Conservation (phyloP, 352 stramenopile species). For the Phytophthora chlamydospora region DNA sequence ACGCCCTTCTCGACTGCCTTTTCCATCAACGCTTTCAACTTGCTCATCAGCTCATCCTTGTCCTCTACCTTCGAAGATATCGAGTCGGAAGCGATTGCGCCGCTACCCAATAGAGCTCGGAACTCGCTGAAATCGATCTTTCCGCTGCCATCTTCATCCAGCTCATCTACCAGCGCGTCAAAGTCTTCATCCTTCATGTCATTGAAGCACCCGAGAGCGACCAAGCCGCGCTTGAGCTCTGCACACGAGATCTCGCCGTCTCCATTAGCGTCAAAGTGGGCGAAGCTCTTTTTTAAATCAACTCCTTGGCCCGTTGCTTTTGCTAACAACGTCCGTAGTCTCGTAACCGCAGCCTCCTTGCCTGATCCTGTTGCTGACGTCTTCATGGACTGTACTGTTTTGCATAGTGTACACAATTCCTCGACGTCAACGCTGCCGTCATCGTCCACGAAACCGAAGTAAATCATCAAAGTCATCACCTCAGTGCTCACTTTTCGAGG, state of each 20-base stretch:
- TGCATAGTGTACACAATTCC: slow-evolving; percentile 38
- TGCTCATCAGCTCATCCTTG: slow-evolving; percentile 33
- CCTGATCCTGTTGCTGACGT: slow-evolving; percentile 1
- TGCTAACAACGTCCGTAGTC: slow-evolving; percentile 28
- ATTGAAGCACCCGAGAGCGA: slow-evolving; percentile 54
- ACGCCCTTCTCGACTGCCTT: slow-evolving; percentile 55
- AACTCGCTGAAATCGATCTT: slow-evolving; percentile 73
- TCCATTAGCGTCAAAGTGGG: slow-evolving; percentile 73
- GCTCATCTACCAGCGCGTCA: slow-evolving; percentile 44
- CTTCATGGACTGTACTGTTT: slow-evolving; percentile 9
- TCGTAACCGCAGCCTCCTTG: slow-evolving; percentile 12
- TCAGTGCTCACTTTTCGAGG: slow-evolving; percentile 26
- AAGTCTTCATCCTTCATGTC: slow-evolving; percentile 49
- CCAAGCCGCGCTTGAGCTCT: slow-evolving; percentile 62
- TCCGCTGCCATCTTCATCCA: slow-evolving; percentile 60
- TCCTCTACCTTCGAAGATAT: neutral
- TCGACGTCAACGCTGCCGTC: slow-evolving; percentile 30
- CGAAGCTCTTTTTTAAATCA: slow-evolving; percentile 55
- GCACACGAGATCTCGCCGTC: slow-evolving; percentile 58
- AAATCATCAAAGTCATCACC: slow-evolving; percentile 27
- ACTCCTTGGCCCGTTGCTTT: slow-evolving; percentile 53
- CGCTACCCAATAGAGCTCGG: slow-evolving; percentile 36
- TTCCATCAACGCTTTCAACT: slow-evolving; percentile 51
- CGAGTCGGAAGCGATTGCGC: neutral
- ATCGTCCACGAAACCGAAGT: slow-evolving; percentile 36